Evolutionary conservation across 1,284 basidiomycete genomes (phyloP).

Genomic region (Apiotrichum veenhuisii): DNA sequence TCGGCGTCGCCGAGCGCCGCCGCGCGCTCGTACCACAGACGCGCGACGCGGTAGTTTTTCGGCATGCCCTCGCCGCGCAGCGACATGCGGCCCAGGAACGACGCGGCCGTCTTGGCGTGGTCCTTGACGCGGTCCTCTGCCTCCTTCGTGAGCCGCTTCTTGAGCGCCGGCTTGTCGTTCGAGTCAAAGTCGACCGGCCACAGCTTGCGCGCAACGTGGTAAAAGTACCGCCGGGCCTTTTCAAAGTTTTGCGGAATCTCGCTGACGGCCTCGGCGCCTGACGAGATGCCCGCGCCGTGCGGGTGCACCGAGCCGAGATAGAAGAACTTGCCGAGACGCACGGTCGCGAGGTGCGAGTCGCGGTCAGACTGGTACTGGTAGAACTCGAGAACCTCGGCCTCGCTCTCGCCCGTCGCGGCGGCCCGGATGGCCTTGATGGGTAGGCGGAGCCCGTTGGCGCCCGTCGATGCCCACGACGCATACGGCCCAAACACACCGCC

Average conservation of each 20-base stretch:
- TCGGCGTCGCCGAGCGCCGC: conserved; percentile 75
- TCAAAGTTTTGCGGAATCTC: conserved; percentile 69
- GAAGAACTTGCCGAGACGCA: conserved; percentile 83
- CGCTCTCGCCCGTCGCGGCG: conserved; percentile 79
- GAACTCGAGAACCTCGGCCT: conserved; percentile 87
- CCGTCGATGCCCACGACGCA: conserved; percentile 63
- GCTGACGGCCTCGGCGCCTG: conserved; percentile 83
- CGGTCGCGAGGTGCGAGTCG: conserved; percentile 77
- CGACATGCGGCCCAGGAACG: conserved; percentile 87
- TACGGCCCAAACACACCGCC: conserved; percentile 92
- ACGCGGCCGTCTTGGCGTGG: conserved; percentile 69
- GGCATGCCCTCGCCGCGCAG: conserved; percentile 88
- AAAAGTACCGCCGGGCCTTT: conserved; percentile 75
- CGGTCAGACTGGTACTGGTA: conserved; percentile 92
- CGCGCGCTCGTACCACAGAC: conserved; percentile 91
- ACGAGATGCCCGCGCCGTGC: conserved; percentile 62
- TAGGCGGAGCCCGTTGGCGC: conserved; percentile 63
- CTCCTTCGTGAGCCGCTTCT: conserved; percentile 55
- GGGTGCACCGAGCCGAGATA: conserved; percentile 84
- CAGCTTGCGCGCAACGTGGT: conserved; percentile 68
- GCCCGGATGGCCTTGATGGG: conserved; percentile 79
- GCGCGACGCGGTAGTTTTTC: conserved; percentile 70
- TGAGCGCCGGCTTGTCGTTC: conserved; percentile 48
- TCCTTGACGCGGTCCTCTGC: conserved; percentile 58
- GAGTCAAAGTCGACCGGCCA: conserved; percentile 66